Percentiles rank a stretch among this genome's conserved stretches.
Evolutionary conservation across 2,329 filamentous ascomycete genomes (phyloP).

Genomic region (Aspergillus uvarum): DNA sequence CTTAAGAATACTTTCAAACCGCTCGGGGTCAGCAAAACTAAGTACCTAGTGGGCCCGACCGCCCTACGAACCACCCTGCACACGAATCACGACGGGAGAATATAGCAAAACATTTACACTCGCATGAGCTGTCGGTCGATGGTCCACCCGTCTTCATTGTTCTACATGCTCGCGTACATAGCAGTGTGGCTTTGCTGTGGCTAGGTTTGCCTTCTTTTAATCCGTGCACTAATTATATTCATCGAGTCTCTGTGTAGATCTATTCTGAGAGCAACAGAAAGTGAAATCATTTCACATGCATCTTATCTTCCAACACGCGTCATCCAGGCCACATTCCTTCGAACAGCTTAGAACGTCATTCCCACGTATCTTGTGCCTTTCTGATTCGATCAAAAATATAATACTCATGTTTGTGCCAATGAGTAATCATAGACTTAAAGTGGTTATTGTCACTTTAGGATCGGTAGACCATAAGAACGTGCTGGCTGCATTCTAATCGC

Average conservation of each 20-base stretch:
- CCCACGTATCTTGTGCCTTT: neutral
- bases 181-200: neutral
- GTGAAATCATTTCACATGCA: conserved; percentile 5
- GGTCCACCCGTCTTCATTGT: neutral
- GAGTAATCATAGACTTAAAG: too few species aligned
- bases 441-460: too few species aligned
- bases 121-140: neutral
- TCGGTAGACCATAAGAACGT: too few species aligned
- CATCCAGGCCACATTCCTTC: neutral
- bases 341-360: neutral
- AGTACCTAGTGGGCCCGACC: conserved; percentile 1
- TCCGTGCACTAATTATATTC: too few species aligned
- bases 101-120: neutral
- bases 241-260: neutral
- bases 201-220: neutral
- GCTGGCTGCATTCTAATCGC: too few species aligned
- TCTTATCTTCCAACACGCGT: neutral
- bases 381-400: neutral
- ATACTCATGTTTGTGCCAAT: too few species aligned
- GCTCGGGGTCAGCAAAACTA: neutral
- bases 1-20: neutral
- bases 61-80: neutral
- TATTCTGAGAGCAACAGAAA: neutral
- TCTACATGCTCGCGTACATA: neutral
- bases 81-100: neutral